A percentile compares a stretch with the other conserved stretches of the same genome.
phyloP scores from a whole-genome alignment of 352 stramenopile species.

The Pythium aristosporum region DNA sequence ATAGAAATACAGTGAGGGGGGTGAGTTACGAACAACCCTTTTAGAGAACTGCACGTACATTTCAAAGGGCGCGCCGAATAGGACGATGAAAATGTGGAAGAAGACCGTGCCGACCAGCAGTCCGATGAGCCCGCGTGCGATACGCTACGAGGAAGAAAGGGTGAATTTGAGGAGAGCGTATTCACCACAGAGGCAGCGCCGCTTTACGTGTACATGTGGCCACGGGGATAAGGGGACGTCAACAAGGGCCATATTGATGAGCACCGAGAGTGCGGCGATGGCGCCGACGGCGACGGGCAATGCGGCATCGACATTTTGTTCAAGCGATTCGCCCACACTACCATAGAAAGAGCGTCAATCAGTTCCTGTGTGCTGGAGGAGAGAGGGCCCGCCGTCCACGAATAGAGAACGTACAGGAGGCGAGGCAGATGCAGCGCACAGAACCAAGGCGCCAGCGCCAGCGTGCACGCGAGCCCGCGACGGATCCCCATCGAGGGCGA shows the following conservation, averaged over 20 bases:
- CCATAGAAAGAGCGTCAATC: not conserved
- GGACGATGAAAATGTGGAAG: constrained; percentile 62
- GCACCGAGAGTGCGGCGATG: constrained; percentile 33
- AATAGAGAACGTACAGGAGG: constrained; percentile 15
- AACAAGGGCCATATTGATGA: constrained; percentile 33
- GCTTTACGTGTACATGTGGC: not conserved
- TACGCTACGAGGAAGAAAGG: not conserved
- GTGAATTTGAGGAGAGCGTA: not conserved
- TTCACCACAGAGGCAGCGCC: not conserved
- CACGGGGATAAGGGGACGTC: not conserved
- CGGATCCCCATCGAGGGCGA: constrained; percentile 7
- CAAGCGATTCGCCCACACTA: constrained; percentile 30
- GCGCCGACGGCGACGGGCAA: constrained; percentile 41
- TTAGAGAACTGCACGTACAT: constrained; percentile 37
- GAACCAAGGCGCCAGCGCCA: constrained; percentile 23
- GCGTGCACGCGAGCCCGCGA: constrained; percentile 6
- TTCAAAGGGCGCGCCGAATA: constrained; percentile 73
- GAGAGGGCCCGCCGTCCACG: not conserved
- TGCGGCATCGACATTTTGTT: constrained; percentile 45
- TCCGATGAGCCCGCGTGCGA: constrained; percentile 22
- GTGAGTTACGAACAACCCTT: not conserved
- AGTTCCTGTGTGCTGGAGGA: not conserved
- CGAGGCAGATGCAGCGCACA: constrained; percentile 24
- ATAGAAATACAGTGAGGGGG: not conserved
- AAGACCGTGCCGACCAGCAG: constrained; percentile 37